phyloP scores from a whole-genome alignment of 768 basidiomycete genomes.

The Antrodiella citrinella region DNA sequence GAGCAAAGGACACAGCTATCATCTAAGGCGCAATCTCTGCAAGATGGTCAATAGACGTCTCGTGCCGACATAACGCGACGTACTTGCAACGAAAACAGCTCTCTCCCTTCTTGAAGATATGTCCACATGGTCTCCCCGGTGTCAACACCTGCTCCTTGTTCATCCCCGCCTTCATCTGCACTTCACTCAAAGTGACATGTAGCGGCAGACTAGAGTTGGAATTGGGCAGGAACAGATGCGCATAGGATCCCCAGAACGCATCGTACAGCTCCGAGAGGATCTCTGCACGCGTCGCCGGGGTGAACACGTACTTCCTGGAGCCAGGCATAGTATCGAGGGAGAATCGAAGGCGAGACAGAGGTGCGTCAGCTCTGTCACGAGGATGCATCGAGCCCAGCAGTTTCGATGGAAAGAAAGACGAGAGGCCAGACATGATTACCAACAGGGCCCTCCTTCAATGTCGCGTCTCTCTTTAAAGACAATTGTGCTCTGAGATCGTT shows the following conservation, averaged over 20 bases:
- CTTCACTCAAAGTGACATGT: slow-evolving; percentile 59
- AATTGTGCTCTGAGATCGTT: too few species aligned
- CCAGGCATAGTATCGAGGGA: slow-evolving; percentile 76
- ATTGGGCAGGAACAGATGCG: slow-evolving; percentile 63
- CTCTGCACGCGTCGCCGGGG: slow-evolving; percentile 65
- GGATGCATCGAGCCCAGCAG: slow-evolving; percentile 47
- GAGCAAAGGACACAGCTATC: slow-evolving; percentile 88
- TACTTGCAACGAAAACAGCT: slow-evolving; percentile 93
- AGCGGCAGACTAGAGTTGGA: slow-evolving; percentile 55
- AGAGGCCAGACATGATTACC: slow-evolving; percentile 31
- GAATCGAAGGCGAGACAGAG: slow-evolving; percentile 66
- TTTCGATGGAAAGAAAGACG: slow-evolving; percentile 40
- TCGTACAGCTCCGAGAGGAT: slow-evolving; percentile 77
- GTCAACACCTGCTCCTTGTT: slow-evolving; percentile 50
- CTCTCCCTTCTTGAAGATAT: slow-evolving; percentile 87
- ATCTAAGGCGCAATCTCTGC: slow-evolving; percentile 84
- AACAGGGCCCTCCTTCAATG: too few species aligned
- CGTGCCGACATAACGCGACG: slow-evolving; percentile 22
- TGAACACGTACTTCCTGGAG: slow-evolving; percentile 70
- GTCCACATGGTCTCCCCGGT: slow-evolving; percentile 72
- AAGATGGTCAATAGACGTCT: not conserved
- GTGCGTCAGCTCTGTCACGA: slow-evolving; percentile 37
- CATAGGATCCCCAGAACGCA: slow-evolving; percentile 74
- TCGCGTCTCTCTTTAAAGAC: too few species aligned
- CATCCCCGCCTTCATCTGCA: slow-evolving; percentile 52